phyloP scores from a whole-genome alignment of 495 filamentous ascomycete species.

The Articulospora tetracladia region DNA sequence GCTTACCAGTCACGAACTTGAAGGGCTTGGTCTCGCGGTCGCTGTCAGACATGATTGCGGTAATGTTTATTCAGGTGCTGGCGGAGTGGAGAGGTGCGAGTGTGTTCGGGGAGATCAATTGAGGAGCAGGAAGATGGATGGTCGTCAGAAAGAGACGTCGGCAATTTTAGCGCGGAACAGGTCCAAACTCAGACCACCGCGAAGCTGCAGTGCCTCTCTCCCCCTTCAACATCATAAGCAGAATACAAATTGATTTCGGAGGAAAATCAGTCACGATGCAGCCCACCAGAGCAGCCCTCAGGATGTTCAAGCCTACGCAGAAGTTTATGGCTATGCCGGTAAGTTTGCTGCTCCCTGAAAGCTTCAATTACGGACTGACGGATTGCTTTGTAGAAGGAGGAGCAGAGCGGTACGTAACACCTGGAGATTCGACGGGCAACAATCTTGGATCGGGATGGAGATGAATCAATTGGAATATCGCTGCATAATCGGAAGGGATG shows the following conservation, averaged over 20 bases:
- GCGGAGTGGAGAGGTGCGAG: neutral
- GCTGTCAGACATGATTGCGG: conserved; percentile 74
- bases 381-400: conserved; percentile 65
- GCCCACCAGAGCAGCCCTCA: conserved; percentile 50
- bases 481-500: neutral
- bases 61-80: neutral
- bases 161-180: conserved; percentile 13
- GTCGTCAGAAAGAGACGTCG: neutral
- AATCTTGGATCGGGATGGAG: neutral
- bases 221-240: neutral
- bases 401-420: conserved; percentile 70
- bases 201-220: neutral
- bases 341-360: conserved; percentile 33
- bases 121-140: conserved; percentile 11
- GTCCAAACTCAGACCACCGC: conserved; percentile 19
- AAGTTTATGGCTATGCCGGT: conserved; percentile 80
- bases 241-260: conserved; percentile 3
- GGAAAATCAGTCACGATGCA: conserved; percentile 52
- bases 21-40: conserved; percentile 97
- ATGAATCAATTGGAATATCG: conserved; percentile 3
- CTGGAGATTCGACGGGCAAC: neutral
- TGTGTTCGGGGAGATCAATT: conserved; percentile 16
- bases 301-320: conserved; percentile 53
- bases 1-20: conserved; percentile 99
- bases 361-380: conserved; percentile 25